Evolutionary conservation across 805 yeast species (phyloP).

Genomic region (Dipodascopsis tothii): DNA sequence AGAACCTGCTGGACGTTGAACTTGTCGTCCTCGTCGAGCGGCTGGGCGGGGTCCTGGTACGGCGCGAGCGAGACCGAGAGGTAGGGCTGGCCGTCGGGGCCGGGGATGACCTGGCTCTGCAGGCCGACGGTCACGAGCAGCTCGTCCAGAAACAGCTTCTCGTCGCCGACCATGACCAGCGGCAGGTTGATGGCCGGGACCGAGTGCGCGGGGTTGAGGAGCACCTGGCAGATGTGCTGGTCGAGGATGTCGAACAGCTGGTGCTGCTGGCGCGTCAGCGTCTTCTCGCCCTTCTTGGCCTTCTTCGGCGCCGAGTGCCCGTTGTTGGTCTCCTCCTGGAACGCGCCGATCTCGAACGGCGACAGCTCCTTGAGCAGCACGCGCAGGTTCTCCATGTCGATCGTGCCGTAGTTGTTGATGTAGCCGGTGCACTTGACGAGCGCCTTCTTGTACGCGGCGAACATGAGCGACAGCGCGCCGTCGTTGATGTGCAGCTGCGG

Average conservation of each 20-base stretch:
- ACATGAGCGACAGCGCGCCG: constrained; percentile 90
- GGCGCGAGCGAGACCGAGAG: constrained; percentile 34
- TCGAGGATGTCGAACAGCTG: constrained; percentile 42
- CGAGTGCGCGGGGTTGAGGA: constrained; percentile 1
- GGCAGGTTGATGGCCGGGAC: constrained; percentile 1
- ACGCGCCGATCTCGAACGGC: constrained; percentile 74
- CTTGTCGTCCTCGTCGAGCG: constrained; percentile 60
- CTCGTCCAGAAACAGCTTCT: constrained; percentile 10
- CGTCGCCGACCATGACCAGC: constrained; percentile 2
- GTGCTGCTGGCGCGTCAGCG: constrained; percentile 51
- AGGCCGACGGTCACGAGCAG: constrained; percentile 10
- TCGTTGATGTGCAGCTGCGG: constrained; percentile 90
- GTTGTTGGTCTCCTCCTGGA: constrained; percentile 56
- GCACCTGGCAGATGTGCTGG: constrained; percentile 1
- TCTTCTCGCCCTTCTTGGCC: constrained; percentile 40
- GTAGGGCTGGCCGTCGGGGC: not conserved
- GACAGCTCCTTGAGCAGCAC: constrained; percentile 71
- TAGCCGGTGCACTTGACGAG: constrained; percentile 72
- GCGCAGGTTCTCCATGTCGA: constrained; percentile 64
- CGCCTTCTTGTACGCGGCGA: constrained; percentile 80
- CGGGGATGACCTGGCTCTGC: not conserved
- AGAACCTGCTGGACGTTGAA: constrained; percentile 47
- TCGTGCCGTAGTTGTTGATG: constrained; percentile 71
- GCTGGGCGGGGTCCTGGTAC: constrained; percentile 54
- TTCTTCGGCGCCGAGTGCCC: constrained; percentile 1